phyloP scores from a whole-genome alignment of 352 stramenopile species.

The Pythium vanterpoolii region DNA sequence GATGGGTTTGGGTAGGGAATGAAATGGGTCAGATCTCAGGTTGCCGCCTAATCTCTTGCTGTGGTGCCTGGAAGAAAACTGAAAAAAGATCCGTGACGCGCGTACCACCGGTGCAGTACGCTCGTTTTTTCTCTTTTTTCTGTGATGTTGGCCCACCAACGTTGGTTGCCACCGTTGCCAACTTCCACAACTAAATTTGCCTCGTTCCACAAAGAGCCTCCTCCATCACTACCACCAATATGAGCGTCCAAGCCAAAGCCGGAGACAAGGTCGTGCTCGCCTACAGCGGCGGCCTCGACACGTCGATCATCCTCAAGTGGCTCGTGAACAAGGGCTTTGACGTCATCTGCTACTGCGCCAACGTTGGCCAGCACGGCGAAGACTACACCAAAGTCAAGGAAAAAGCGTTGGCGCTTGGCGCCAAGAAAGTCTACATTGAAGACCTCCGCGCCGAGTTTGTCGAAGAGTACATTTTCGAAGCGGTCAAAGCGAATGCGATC shows the following conservation, averaged over 20 bases:
- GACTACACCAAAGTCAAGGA: constrained; percentile 94
- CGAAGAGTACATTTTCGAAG: constrained; percentile 91
- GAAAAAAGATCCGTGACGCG: constrained; percentile 13
- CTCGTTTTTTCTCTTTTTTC: background rate
- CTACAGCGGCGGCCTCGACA: constrained; percentile 98
- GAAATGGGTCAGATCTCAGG: constrained; percentile 3
- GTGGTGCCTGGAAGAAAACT: constrained; percentile 3
- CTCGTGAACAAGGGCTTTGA: constrained; percentile 98
- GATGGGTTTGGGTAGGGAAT: background rate
- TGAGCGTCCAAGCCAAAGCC: constrained; percentile 68
- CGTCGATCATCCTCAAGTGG: constrained; percentile 99
- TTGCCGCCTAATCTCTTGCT: constrained; percentile 8
- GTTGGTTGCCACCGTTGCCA: background rate
- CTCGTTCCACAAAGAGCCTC: constrained; percentile 9
- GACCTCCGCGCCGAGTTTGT: constrained; percentile 98
- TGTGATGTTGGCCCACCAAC: background rate
- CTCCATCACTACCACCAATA: constrained; percentile 20
- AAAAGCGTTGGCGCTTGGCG: constrained; percentile 82
- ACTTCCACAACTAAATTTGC: constrained; percentile 43
- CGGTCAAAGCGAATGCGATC: constrained; percentile 96
- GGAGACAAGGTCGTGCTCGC: constrained; percentile 94
- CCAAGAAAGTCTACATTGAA: constrained; percentile 92
- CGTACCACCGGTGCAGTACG: background rate
- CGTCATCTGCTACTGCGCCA: constrained; percentile 98
- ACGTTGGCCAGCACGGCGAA: constrained; percentile 96